A percentile compares a stretch with the other conserved stretches of the same genome.
Conservation (phyloP, 2,329 filamentous ascomycete species). For the Cercospora canescens region DNA sequence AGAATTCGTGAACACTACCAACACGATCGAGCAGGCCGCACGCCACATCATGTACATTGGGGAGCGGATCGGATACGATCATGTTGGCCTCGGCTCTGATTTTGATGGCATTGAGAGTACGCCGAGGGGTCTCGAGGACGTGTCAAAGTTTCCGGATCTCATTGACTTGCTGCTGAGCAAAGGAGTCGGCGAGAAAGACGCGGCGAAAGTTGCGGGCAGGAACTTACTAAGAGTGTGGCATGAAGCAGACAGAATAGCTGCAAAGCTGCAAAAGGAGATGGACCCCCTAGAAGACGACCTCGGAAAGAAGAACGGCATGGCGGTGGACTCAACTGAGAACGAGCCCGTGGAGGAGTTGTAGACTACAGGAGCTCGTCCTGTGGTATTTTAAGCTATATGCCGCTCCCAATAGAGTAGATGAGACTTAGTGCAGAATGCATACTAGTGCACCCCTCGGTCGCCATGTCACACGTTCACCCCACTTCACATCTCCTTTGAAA, state of each 20-base stretch:
- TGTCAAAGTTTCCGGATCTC: conserved; percentile 77
- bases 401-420: background rate
- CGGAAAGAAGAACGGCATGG: conserved; percentile 4
- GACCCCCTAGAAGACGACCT: conserved; percentile 48
- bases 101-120: conserved; percentile 74
- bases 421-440: too few species aligned
- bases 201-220: conserved; percentile 71
- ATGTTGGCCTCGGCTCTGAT: conserved; percentile 87
- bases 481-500: background rate
- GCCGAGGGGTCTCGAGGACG: conserved; percentile 78
- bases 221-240: conserved; percentile 85
- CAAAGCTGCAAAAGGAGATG: conserved; percentile 58
- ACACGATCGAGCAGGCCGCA: conserved; percentile 74
- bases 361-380: background rate
- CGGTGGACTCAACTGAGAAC: background rate
- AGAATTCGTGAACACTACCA: conserved; percentile 64
- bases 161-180: conserved; percentile 72
- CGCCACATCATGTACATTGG: conserved; percentile 83
- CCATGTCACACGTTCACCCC: background rate
- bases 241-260: conserved; percentile 72
- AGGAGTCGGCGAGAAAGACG: conserved; percentile 74
- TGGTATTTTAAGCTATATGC: background rate
- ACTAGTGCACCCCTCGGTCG: too few species aligned
- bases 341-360: conserved; percentile 1
- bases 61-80: conserved; percentile 76